Base-by-base conservation (phyloP, 352 stramenopile genomes). In the Globisporangium heterothallicum region DNA sequence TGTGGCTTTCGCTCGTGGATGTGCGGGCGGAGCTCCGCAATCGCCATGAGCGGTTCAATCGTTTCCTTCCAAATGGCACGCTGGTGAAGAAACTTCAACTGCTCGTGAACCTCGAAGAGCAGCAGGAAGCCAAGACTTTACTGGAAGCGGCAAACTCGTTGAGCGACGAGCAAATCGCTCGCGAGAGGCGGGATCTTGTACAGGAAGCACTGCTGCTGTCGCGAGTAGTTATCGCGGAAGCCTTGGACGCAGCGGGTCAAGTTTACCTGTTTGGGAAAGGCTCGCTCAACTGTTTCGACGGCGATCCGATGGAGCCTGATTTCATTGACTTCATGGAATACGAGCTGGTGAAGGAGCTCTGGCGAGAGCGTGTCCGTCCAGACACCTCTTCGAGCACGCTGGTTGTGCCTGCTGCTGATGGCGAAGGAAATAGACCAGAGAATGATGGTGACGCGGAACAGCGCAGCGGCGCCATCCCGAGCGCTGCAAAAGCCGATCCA, bases 241-340 rank as follows among this genome's bases (percentile, higher is more conserved):
- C 82, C 0, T 49, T 92, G 8, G 82, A 92, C 61, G 79, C 75
- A 19, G 77, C 79, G 10, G 82, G 82, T 0, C 82, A 92, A 24
- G 82, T 92, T 0, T 92, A 92, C 38, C 58, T 87, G 21, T 91
- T 92, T 30, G 79, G 82, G 3, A 85, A 78, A 54, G 82, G 79
- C 24, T 53, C 74, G 0, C 80, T 84, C 35, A 62, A 76, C 19
- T 71, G 78, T 9, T 85, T 91, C 26, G 78, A 91, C 27, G 72
- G 72, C 4, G 69, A 83, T 0, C 61, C 73, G 2, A 59, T 70
- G 9, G 53, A 70, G 19, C 74, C 74, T 7, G 81, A 92, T 22
- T 86, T 85, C 49, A 61, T 83, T 36, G 81, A 92, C 18, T 90
- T 86, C 44, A 84, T 88, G 66, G 73, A 88, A 13, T 90, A 84